Percentiles rank a stretch among this genome's conserved stretches.
Evolutionary conservation across 2,329 filamentous ascomycete species (phyloP).

Genomic region (Elsinoe perseae): DNA sequence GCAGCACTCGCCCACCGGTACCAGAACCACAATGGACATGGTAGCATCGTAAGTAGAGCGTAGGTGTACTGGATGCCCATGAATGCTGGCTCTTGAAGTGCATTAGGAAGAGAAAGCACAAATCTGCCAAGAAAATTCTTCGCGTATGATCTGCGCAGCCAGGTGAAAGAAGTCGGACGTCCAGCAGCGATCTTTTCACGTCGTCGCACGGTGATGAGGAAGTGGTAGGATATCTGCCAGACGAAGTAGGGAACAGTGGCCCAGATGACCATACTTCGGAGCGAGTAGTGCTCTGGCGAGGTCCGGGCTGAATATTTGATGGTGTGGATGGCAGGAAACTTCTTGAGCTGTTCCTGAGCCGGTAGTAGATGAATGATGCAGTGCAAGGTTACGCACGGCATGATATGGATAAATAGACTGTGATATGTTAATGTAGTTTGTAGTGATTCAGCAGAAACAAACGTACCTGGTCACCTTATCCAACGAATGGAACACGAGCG

Average conservation of each 20-base stretch:
- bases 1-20: slow-evolving; percentile 67
- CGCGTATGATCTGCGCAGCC: slow-evolving; percentile 85
- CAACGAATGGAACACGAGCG: slow-evolving; percentile 93
- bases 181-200: slow-evolving; percentile 93
- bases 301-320: slow-evolving; percentile 63
- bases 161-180: slow-evolving; percentile 92
- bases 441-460: not conserved
- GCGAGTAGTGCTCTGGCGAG: slow-evolving; percentile 71
- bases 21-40: slow-evolving; percentile 92
- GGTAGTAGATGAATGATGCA: slow-evolving; percentile 79
- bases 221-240: slow-evolving; percentile 91
- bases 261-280: slow-evolving; percentile 85
- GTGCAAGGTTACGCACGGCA: slow-evolving; percentile 91
- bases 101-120: slow-evolving; percentile 67
- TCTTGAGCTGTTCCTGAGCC: slow-evolving; percentile 53
- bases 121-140: slow-evolving; percentile 82
- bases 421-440: slow-evolving; percentile 14
- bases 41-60: slow-evolving; percentile 85
- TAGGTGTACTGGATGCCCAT: slow-evolving; percentile 95
- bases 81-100: slow-evolving; percentile 78
- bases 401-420: slow-evolving; percentile 96
- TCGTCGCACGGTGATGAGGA: slow-evolving; percentile 91
- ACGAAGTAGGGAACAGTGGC: slow-evolving; percentile 84
- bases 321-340: slow-evolving; percentile 77
- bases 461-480: slow-evolving; percentile 83